These are phyloP conservation scores for Teratosphaeria nubilosa DNA, from an alignment of 2,329 filamentous ascomycete genomes.

Conservation along the genomic window DNA sequence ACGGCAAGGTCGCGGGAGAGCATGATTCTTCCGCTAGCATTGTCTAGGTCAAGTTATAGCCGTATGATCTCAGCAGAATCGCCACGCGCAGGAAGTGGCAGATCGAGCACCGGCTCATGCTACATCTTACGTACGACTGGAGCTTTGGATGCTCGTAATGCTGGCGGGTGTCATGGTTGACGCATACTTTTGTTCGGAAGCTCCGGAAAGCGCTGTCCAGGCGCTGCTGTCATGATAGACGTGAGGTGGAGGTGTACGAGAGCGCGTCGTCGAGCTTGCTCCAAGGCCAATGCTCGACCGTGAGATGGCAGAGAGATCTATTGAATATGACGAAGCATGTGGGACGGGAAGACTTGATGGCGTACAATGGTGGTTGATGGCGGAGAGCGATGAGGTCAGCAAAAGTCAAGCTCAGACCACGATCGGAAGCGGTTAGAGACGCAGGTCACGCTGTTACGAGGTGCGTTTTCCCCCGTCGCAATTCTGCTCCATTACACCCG, in stretches of 20 bases:
- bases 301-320: not conserved
- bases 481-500: not conserved
- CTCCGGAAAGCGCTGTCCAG: not conserved
- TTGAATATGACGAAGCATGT: not conserved
- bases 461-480: not conserved
- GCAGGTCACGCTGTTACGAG: not conserved
- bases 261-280: not conserved
- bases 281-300: not conserved
- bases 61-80: slow-evolving; percentile 42
- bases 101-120: slow-evolving; percentile 28
- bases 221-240: not conserved
- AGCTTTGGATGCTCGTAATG: slow-evolving; percentile 3
- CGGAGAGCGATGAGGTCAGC: not conserved
- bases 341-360: no score
- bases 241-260: not conserved
- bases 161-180: not conserved
- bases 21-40: slow-evolving; percentile 47
- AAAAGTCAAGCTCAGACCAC: not conserved
- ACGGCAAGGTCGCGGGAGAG: slow-evolving; percentile 20
- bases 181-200: slow-evolving; percentile 7
- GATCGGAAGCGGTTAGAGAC: not conserved
- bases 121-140: slow-evolving; percentile 19
- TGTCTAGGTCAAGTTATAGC: slow-evolving; percentile 46
- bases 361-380: not conserved
- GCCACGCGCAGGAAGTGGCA: not conserved